A percentile compares a stretch with the other conserved stretches of the same genome.
These are phyloP conservation scores for Nadsonia starkeyi-henricii DNA, from an alignment of 1,139 yeast genomes.

Conservation along the genomic window DNA sequence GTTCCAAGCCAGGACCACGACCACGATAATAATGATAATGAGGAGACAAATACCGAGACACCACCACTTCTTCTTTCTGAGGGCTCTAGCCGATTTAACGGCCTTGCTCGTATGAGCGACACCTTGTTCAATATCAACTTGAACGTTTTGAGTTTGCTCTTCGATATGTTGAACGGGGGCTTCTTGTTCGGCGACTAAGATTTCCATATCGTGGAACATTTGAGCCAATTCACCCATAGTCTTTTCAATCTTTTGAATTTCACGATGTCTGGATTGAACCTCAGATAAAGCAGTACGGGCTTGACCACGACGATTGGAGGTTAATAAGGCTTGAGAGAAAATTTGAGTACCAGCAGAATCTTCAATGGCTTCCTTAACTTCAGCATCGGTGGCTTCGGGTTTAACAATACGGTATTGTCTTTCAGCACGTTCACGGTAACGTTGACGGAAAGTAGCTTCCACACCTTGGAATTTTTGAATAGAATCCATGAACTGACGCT, in stretches of 20 bases:
- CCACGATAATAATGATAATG: constrained; percentile 53
- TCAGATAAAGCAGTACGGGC: constrained; percentile 92
- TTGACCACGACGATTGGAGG: constrained; percentile 90
- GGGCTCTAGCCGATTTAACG: constrained; percentile 72
- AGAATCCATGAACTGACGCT: constrained; percentile 70
- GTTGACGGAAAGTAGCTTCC: constrained; percentile 77
- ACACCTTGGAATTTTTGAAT: constrained; percentile 79
- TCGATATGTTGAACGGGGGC: constrained; percentile 74
- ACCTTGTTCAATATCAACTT: constrained; percentile 85
- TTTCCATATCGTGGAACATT: constrained; percentile 92
- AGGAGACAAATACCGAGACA: constrained; percentile 58
- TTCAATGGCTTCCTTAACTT: constrained; percentile 70
- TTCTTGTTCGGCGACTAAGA: constrained; percentile 91
- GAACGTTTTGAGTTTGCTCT: constrained; percentile 70
- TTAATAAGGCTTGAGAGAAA: constrained; percentile 85
- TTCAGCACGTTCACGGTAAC: constrained; percentile 76
- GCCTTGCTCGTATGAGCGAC: constrained; percentile 91
- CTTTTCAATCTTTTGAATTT: constrained; percentile 84
- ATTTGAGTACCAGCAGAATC: constrained; percentile 80
- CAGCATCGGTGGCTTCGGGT: constrained; percentile 83
- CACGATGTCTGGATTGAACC: constrained; percentile 93
- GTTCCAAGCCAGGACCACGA: constrained; percentile 23
- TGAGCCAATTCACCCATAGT: constrained; percentile 94
- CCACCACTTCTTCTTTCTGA: constrained; percentile 87
- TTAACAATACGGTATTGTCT: constrained; percentile 87